Percentiles rank a stretch among this genome's conserved stretches.
Conservation (phyloP, 2,329 filamentous ascomycete species). For the Macrophomina phaseolina region DNA sequence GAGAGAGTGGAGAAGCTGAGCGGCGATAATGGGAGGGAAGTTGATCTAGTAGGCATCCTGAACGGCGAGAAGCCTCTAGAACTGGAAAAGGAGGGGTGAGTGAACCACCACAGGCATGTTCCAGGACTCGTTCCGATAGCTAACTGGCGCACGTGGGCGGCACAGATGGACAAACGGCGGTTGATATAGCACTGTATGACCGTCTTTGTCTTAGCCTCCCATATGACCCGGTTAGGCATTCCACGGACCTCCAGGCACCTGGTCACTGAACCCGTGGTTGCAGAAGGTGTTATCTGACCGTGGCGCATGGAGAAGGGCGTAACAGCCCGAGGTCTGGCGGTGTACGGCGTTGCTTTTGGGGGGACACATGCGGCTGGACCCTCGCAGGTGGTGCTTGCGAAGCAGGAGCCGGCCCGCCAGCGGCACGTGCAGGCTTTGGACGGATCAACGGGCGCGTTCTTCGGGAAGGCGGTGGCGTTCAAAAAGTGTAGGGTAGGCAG, state of each 20-base stretch:
- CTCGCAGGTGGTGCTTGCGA: background rate
- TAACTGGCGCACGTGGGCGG: constrained; percentile 26
- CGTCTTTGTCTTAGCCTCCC: constrained; percentile 14
- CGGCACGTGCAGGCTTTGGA: background rate
- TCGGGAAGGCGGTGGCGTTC: background rate
- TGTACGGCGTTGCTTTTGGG: constrained; percentile 8
- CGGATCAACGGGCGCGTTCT: background rate
- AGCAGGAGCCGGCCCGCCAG: background rate
- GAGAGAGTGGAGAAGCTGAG: constrained; percentile 36
- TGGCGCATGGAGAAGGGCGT: constrained; percentile 17
- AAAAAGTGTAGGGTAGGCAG: background rate
- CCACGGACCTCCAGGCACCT: constrained; percentile 2
- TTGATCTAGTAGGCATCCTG: constrained; percentile 33
- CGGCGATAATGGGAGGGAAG: constrained; percentile 37
- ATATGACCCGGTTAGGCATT: constrained; percentile 21
- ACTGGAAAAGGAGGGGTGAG: constrained; percentile 34
- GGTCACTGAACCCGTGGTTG: constrained; percentile 6
- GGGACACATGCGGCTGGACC: background rate
- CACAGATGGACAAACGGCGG: constrained; percentile 25
- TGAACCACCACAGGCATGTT: constrained; percentile 9
- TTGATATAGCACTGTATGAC: constrained; percentile 11
- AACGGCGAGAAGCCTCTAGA: constrained; percentile 27
- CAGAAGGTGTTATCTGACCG: constrained; percentile 12
- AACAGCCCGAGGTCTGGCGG: constrained; percentile 2
- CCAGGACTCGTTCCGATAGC: background rate